Base-by-base conservation (phyloP, 371 early-diverging fungal genomes). In the Apophysomyces ossiformis region DNA sequence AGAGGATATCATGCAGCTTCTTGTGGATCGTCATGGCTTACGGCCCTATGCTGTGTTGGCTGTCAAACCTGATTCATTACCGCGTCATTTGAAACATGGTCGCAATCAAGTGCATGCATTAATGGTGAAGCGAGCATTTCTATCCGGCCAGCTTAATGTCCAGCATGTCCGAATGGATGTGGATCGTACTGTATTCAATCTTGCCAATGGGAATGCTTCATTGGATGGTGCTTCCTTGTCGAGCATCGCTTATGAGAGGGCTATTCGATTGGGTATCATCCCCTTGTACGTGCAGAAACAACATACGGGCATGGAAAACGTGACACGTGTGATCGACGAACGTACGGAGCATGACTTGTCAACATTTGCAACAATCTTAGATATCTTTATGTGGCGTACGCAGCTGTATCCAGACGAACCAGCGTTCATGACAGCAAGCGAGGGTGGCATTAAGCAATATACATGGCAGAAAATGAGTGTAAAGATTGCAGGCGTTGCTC, bases 391-490 rank as follows among this genome's bases (percentile, higher is more conserved):
- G 37, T 89, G 89, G 89, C 82, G 92, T 15, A 75, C 89, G 5
- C 65, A 80, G 0, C 67, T 78, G 26, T 68, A 75, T 57, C 89
- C 90, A 39, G 89, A 90, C 5, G 90, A 90, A 36, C 59, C 72
- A 0, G 92, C 90, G 0, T 90, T 82, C 57, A 77, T 73, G 7
- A 6, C 54, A 21, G 54, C 21, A 26, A 50, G 21, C 11, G 54
- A 21, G 1, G 76, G 83, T 9, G 88, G 86, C 39, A 75, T 83
- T 38, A 92, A 91, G 69, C 67, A 83, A 0, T 66, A 92, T 15
- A 79, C 89, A 0, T 94, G 89, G 83, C 75, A 81, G 5, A 93
- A 95, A 74, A 76, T 94, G 61, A 86, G 87, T 44, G 70, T 67
- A 37, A 91, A 89, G 66, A 84, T 93, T 26, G 88, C 90, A 0